A percentile compares a stretch with the other conserved stretches of the same genome.
Conservation (phyloP, 2,329 filamentous ascomycete genomes). For the Colletotrichum sp. region DNA sequence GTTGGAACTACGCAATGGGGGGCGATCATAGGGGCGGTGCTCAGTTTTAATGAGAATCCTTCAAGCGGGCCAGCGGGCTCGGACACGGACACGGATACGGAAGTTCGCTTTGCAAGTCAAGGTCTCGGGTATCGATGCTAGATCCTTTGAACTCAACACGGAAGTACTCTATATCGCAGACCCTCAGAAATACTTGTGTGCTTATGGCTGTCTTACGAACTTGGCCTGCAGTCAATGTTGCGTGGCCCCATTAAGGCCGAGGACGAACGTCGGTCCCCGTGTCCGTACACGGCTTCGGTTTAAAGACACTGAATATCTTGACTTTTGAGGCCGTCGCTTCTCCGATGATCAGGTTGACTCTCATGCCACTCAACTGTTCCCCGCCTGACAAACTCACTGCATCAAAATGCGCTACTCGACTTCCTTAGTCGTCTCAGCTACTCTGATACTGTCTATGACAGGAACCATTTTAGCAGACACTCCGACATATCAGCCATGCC, state of each 20-base stretch:
- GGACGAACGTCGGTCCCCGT: background rate
- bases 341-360: rapidly evolving
- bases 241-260: background rate
- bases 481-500: conserved; percentile 22
- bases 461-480: background rate
- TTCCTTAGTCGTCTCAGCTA: background rate
- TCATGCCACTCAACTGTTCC: background rate
- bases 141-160: background rate
- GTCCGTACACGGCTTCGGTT: background rate
- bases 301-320: background rate
- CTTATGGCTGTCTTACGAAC: background rate
- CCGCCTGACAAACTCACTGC: background rate
- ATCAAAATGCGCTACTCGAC: background rate
- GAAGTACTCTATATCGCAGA: background rate
- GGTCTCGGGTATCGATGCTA: background rate
- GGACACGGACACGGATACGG: conserved; percentile 23
- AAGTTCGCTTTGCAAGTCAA: background rate
- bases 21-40: background rate
- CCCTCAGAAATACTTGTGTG: background rate
- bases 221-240: background rate
- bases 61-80: background rate
- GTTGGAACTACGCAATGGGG: background rate
- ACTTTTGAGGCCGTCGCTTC: background rate
- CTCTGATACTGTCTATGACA: background rate
- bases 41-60: background rate